These are phyloP conservation scores for Trichophyton rubrum DNA, from an alignment of 2,329 filamentous ascomycete genomes.

Conservation along the genomic window DNA sequence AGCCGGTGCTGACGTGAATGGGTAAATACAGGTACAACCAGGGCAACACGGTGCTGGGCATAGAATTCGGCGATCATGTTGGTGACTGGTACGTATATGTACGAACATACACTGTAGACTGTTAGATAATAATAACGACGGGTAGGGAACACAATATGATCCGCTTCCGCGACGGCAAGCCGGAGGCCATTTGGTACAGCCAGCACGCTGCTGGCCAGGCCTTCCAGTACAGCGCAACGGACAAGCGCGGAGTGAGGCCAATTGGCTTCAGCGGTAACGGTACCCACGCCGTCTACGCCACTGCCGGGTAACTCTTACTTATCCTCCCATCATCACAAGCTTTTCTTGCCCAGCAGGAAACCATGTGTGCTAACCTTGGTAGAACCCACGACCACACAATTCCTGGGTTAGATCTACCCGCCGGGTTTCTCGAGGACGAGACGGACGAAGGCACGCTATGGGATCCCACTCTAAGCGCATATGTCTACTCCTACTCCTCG, in stretches of 20 bases:
- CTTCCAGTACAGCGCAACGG: conserved; percentile 44
- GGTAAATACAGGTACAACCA: conserved; percentile 36
- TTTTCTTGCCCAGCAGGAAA: too few species aligned
- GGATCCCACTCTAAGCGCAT: conserved; percentile 47
- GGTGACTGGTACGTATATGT: conserved; percentile 42
- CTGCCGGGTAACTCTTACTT: conserved; percentile 29
- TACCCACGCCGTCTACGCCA: conserved; percentile 54
- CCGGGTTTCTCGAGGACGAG: conserved; percentile 42
- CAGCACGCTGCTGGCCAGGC: conserved; percentile 53
- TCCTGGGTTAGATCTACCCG: conserved; percentile 46
- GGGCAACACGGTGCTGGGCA: conserved; percentile 39
- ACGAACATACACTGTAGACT: neutral
- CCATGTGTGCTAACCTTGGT: neutral
- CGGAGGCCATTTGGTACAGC: conserved; percentile 48
- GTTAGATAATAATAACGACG: neutral
- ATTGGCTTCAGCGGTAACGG: conserved; percentile 48
- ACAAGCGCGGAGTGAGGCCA: conserved; percentile 44
- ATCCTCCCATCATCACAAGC: neutral
- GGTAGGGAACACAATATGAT: conserved; percentile 55
- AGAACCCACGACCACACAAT: conserved; percentile 52
- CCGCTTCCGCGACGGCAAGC: conserved; percentile 46
- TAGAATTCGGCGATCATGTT: conserved; percentile 48
- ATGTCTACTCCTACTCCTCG: conserved; percentile 43
- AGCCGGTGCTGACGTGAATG: neutral
- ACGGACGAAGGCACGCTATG: conserved; percentile 44